A percentile compares a stretch with the other conserved stretches of the same genome.
phyloP scores from a whole-genome alignment of 495 filamentous ascomycete genomes.

The Opeltia flavorubescens region DNA sequence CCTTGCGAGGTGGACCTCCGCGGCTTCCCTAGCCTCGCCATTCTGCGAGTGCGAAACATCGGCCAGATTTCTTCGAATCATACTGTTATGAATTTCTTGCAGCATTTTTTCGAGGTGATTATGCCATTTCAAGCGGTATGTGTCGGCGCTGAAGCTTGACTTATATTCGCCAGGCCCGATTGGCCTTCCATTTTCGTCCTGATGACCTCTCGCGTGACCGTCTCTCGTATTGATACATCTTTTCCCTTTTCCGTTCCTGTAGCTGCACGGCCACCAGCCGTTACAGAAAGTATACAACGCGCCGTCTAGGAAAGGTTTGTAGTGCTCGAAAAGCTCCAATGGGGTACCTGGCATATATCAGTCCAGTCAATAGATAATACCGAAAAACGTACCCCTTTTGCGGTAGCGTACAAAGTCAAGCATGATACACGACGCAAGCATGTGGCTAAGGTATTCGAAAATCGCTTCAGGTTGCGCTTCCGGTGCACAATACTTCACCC shows the following conservation, averaged over 20 bases:
- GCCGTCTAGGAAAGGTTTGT: constrained; percentile 25
- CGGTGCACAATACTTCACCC: constrained; percentile 25
- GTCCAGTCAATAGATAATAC: no score
- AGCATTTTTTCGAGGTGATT: constrained; percentile 13
- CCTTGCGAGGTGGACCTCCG: constrained; percentile 16
- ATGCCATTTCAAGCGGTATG: constrained; percentile 21
- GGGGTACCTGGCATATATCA: constrained; percentile 13
- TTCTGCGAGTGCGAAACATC: constrained; percentile 14
- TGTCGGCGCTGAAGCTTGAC: constrained; percentile 26
- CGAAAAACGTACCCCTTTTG: constrained; percentile 20
- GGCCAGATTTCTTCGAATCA: constrained; percentile 7
- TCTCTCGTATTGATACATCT: constrained; percentile 25
- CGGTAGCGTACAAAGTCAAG: constrained; percentile 34
- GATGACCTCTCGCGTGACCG: constrained; percentile 31
- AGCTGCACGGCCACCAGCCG: constrained; percentile 34
- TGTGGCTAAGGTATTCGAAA: constrained; percentile 32
- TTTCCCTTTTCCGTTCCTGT: constrained; percentile 16
- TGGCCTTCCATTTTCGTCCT: constrained; percentile 30
- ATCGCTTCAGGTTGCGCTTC: constrained; percentile 20
- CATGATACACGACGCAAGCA: constrained; percentile 41
- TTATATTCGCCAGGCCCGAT: constrained; percentile 32
- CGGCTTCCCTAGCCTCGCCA: constrained; percentile 13
- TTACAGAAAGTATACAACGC: constrained; percentile 37
- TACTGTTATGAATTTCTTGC: constrained; percentile 15
- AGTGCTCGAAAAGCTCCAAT: constrained; percentile 16